Conservation (phyloP, 1,284 basidiomycete species). For the Ustilago vetiveriae region DNA sequence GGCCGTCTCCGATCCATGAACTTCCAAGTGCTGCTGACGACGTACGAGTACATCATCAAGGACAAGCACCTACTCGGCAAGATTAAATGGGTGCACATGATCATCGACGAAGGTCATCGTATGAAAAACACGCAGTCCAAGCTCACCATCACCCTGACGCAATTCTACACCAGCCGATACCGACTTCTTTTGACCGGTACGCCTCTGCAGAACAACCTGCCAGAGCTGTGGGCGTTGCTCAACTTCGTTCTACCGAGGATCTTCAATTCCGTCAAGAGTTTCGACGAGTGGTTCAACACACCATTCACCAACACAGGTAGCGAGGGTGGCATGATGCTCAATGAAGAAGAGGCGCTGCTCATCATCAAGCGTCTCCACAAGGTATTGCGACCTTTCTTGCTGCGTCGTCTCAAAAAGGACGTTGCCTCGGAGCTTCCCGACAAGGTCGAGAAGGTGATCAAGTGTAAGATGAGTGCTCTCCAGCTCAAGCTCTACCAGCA, state of each 20-base stretch:
- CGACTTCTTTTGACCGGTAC: conserved; percentile 97
- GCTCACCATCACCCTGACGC: conserved; percentile 89
- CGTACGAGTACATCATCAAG: conserved; percentile 68
- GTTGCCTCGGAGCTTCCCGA: conserved; percentile 97
- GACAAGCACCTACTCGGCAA: conserved; percentile 67
- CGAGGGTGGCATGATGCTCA: conserved; percentile 87
- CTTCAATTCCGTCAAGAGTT: conserved; percentile 99
- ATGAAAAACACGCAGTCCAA: conserved; percentile 99
- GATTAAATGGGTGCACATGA: conserved; percentile 67
- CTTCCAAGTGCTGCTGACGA: conserved; percentile 66
- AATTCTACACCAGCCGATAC: conserved; percentile 90
- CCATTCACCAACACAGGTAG: conserved; percentile 95
- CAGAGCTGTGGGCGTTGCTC: conserved; percentile 96
- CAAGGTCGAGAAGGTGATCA: conserved; percentile 99
- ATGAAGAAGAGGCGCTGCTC: conserved; percentile 98
- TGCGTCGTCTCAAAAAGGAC: conserved; percentile 96
- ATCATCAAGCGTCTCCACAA: conserved; percentile 98
- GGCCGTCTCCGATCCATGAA: conserved; percentile 59
- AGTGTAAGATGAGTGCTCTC: conserved; percentile 93
- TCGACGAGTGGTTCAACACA: conserved; percentile 99
- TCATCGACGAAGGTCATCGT: conserved; percentile 79
- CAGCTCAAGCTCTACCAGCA: conserved; percentile 96
- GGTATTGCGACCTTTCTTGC: conserved; percentile 94
- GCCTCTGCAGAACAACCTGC: conserved; percentile 97
- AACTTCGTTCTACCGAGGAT: conserved; percentile 98